A percentile compares a stretch with the other conserved stretches of the same genome.
phyloP scores from a whole-genome alignment of 805 yeast species.

The Kuraishia floccosa region DNA sequence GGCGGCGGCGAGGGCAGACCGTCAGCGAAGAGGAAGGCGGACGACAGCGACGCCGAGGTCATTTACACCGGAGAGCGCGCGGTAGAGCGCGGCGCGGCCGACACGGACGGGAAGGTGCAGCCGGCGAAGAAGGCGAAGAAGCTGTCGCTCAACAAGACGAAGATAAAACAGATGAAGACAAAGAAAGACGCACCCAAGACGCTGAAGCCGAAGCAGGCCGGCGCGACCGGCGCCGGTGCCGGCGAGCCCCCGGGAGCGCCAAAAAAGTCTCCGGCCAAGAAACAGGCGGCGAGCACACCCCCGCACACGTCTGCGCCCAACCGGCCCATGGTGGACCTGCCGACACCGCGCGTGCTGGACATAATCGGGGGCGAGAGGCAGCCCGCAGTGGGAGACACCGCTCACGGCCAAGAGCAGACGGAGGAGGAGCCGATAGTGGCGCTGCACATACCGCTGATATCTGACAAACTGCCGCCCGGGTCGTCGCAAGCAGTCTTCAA shows the following conservation, averaged over 20 bases:
- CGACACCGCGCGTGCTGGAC: constrained; percentile 1
- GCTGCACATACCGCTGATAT: constrained; percentile 38
- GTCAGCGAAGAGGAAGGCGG: background rate
- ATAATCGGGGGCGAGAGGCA: background rate
- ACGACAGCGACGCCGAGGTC: constrained; percentile 1
- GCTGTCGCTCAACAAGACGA: background rate
- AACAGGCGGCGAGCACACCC: background rate
- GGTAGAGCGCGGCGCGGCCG: background rate
- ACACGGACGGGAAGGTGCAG: no score
- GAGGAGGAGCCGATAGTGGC: constrained; percentile 34
- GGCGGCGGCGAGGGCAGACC: background rate
- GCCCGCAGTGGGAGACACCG: background rate
- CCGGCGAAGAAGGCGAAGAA: background rate
- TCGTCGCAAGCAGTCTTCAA: constrained; percentile 59
- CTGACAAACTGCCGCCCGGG: constrained; percentile 37
- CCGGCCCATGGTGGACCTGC: background rate
- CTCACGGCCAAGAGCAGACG: background rate
- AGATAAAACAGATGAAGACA: background rate
- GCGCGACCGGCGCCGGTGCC: background rate
- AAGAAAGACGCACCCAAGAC: constrained; percentile 1
- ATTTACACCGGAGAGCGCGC: background rate
- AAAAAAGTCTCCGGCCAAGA: no score
- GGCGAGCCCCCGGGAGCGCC: background rate
- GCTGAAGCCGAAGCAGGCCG: background rate
- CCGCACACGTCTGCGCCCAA: no score